These are phyloP conservation scores for Fragaria vesca DNA, from an alignment of 306 rosid genomes.

Conservation along the genomic window DNA sequence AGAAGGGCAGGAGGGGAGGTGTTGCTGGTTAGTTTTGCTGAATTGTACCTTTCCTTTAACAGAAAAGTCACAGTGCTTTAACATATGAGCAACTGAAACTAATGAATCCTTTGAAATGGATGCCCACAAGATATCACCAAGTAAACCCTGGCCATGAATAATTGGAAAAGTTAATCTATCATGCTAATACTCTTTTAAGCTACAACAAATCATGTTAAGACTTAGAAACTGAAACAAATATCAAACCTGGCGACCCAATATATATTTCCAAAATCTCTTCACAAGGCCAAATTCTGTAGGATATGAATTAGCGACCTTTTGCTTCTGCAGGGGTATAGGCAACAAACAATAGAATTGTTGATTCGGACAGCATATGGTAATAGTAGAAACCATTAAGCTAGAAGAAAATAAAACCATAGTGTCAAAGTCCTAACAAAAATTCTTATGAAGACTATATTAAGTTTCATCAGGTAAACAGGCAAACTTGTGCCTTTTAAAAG, in stretches of 20 bases:
- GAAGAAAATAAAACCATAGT: slow-evolving; percentile 2
- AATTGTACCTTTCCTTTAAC: slow-evolving; percentile 68
- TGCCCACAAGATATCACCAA: slow-evolving; percentile 79
- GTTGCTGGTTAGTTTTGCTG: slow-evolving; percentile 7
- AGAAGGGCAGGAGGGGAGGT: background rate
- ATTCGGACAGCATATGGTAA: slow-evolving; percentile 6
- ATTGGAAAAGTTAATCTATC: slow-evolving; percentile 9
- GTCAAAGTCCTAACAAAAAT: slow-evolving; percentile 10
- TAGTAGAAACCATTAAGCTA: background rate
- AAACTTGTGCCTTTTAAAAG: background rate
- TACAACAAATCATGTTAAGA: slow-evolving; percentile 2
- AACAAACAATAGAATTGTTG: slow-evolving; percentile 19
- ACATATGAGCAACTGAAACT: slow-evolving; percentile 55
- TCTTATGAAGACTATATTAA: background rate
- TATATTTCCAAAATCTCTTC: slow-evolving; percentile 90
- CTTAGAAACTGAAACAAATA: background rate
- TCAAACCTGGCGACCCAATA: slow-evolving; percentile 68
- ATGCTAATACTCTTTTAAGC: slow-evolving; percentile 7
- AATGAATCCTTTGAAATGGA: slow-evolving; percentile 76
- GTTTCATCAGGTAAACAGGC: background rate
- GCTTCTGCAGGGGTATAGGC: slow-evolving; percentile 66
- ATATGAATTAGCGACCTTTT: slow-evolving; percentile 64
- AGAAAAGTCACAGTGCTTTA: slow-evolving; percentile 65
- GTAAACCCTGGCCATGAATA: slow-evolving; percentile 50
- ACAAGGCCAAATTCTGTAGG: slow-evolving; percentile 77